A percentile compares a stretch with the other conserved stretches of the same genome.
phyloP scores from a whole-genome alignment of 2,329 filamentous ascomycete genomes.

The Aspergillus novoparasiticus region DNA sequence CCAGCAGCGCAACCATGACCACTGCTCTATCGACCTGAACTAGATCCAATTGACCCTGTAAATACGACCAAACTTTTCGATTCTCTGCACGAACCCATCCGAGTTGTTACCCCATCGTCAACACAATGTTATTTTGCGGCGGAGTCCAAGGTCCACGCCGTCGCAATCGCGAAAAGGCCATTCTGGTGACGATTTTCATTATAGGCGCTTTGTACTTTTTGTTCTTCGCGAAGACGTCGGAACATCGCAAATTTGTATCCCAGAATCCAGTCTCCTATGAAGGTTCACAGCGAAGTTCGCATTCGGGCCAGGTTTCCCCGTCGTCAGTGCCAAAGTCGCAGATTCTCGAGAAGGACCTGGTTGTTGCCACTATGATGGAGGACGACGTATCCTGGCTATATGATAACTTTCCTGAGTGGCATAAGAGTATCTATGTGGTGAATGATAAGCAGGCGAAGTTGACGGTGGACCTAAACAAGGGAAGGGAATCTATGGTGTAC shows the following conservation, averaged over 20 bases:
- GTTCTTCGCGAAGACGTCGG: constrained; percentile 30
- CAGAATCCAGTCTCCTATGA: constrained; percentile 14
- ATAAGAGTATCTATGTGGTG: constrained; percentile 58
- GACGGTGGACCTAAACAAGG: constrained; percentile 51
- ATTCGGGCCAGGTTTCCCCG: constrained; percentile 22
- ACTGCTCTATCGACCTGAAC: constrained; percentile 1
- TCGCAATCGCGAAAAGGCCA: constrained; percentile 37
- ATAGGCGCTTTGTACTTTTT: constrained; percentile 36
- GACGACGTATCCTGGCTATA: constrained; percentile 46
- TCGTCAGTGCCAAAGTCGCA: constrained; percentile 16
- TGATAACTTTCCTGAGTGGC: constrained; percentile 49
- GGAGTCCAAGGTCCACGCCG: constrained; percentile 38
- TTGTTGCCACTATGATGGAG: constrained; percentile 43
- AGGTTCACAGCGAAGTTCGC: constrained; percentile 17
- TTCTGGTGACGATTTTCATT: constrained; percentile 36
- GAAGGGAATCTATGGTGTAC: constrained; percentile 48
- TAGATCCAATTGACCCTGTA: not conserved
- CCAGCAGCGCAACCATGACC: constrained; percentile 8
- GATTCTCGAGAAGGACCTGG: constrained; percentile 33
- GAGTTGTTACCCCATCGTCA: not conserved
- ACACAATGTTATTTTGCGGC: constrained; percentile 36
- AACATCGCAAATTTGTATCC: constrained; percentile 10
- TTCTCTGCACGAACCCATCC: no score
- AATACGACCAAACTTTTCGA: not conserved
- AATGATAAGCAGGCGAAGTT: constrained; percentile 52